Evolutionary conservation across 495 filamentous ascomycete genomes (phyloP).

Genomic region (Penicillium verhagenii): DNA sequence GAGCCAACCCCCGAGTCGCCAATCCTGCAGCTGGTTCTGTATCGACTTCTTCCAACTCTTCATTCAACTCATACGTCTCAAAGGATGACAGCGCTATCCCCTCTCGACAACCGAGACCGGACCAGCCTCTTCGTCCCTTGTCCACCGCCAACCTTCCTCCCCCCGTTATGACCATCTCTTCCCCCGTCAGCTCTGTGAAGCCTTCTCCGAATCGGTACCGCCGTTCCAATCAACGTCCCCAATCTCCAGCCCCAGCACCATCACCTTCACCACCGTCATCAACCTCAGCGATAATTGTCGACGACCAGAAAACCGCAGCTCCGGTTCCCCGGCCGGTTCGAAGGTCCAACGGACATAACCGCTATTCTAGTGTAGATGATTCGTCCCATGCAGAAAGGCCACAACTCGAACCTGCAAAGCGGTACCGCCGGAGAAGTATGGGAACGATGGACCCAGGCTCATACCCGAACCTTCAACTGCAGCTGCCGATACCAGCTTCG

Average conservation of each 20-base stretch:
- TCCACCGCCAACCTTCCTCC: slow-evolving; percentile 52
- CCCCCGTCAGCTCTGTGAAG: slow-evolving; percentile 48
- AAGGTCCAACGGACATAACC: slow-evolving; percentile 29
- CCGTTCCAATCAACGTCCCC: slow-evolving; percentile 51
- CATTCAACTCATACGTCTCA: slow-evolving; percentile 39
- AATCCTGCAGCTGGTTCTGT: slow-evolving; percentile 63
- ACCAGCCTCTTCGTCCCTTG: slow-evolving; percentile 48
- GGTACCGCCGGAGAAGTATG: slow-evolving; percentile 80
- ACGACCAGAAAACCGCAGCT: slow-evolving; percentile 20
- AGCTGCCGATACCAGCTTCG: slow-evolving; percentile 27
- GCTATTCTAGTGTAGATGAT: slow-evolving; percentile 56
- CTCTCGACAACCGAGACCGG: slow-evolving; percentile 37
- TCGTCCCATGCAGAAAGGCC: slow-evolving; percentile 38
- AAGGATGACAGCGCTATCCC: slow-evolving; percentile 50
- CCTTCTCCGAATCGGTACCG: slow-evolving; percentile 68
- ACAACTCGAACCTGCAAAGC: slow-evolving; percentile 64
- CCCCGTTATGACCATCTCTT: slow-evolving; percentile 43
- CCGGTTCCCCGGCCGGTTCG: slow-evolving; percentile 6
- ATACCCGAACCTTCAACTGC: slow-evolving; percentile 39
- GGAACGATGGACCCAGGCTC: slow-evolving; percentile 68
- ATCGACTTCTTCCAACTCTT: slow-evolving; percentile 53
- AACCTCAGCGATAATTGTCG: slow-evolving; percentile 6
- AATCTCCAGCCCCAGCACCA: slow-evolving; percentile 42
- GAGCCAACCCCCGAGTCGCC: slow-evolving; percentile 43
- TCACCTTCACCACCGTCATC: slow-evolving; percentile 28